phyloP scores from a whole-genome alignment of 371 early-diverging fungal species.

The Choanephora cucurbitarum region DNA sequence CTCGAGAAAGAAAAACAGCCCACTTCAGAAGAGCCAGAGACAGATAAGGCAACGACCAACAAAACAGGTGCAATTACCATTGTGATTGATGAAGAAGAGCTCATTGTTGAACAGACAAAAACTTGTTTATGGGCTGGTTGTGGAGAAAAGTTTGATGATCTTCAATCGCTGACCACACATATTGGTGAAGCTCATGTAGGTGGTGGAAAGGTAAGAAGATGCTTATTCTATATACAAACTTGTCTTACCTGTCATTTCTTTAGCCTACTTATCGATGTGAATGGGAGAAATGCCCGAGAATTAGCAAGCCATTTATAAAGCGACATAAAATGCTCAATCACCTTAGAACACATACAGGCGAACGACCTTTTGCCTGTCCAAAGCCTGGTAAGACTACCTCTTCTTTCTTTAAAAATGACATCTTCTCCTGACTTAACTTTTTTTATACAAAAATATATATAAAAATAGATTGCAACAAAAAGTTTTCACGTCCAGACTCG shows the following conservation, averaged over 20 bases:
- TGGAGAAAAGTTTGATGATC: conserved; percentile 16
- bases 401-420: too few species aligned
- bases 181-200: conserved; percentile 26
- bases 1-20: conserved; percentile 27
- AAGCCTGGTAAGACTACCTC: conserved; percentile 25
- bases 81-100: neutral
- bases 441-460: conserved; percentile 6
- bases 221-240: too few species aligned
- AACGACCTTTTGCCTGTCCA: conserved; percentile 61
- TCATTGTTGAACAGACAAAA: neutral
- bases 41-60: neutral
- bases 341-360: conserved; percentile 84
- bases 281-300: conserved; percentile 79
- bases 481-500: conserved; percentile 79
- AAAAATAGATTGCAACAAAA: conserved; percentile 64
- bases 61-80: neutral
- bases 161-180: conserved; percentile 22
- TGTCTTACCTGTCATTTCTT: neutral
- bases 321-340: conserved; percentile 88
- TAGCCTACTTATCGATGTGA: conserved; percentile 70
- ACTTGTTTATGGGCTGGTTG: conserved; percentile 24
- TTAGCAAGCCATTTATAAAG: conserved; percentile 78
- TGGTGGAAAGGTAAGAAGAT: conserved; percentile 24
- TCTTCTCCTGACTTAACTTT: neutral
- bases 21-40: conserved; percentile 7